phyloP scores from a whole-genome alignment of 176 grass and related monocot species.

The Dendrocalamus sinicus region DNA sequence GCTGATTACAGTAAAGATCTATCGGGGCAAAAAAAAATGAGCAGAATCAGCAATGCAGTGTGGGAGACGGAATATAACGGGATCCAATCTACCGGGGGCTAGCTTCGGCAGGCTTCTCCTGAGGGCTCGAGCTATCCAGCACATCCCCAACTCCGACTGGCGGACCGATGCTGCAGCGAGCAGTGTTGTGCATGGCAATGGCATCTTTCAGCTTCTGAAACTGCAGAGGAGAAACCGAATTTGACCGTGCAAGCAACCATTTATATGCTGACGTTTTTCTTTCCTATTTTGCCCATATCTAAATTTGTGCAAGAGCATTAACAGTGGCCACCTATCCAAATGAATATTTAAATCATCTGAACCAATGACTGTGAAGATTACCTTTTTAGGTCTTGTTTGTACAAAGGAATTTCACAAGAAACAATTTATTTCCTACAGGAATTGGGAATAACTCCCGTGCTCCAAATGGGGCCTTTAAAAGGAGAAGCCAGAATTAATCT shows the following conservation, averaged over 20 bases:
- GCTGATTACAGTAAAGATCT: conserved; percentile 40
- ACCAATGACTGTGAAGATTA: not conserved
- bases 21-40: conserved; percentile 21
- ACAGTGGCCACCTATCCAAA: not conserved
- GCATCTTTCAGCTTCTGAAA: conserved; percentile 94
- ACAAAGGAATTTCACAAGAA: not conserved
- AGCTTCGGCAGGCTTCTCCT: conserved; percentile 72
- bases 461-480: not conserved
- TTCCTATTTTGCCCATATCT: no score
- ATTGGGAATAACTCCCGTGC: not conserved
- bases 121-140: conserved; percentile 52
- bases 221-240: conserved; percentile 33
- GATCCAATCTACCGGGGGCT: conserved; percentile 48
- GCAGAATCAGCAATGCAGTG: not conserved
- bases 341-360: conserved; percentile 3
- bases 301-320: not conserved
- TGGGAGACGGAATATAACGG: not conserved
- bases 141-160: conserved; percentile 51
- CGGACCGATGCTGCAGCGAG: conserved; percentile 87
- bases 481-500: not conserved
- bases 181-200: conserved; percentile 70
- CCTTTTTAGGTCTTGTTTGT: not conserved
- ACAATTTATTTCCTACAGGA: not conserved
- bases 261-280: no score
- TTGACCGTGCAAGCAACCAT: not conserved